A percentile compares a stretch with the other conserved stretches of the same genome.
These are phyloP conservation scores for Miamiensis avidus DNA, from an alignment of 169 alveolate genomes.

Conservation along the genomic window DNA sequence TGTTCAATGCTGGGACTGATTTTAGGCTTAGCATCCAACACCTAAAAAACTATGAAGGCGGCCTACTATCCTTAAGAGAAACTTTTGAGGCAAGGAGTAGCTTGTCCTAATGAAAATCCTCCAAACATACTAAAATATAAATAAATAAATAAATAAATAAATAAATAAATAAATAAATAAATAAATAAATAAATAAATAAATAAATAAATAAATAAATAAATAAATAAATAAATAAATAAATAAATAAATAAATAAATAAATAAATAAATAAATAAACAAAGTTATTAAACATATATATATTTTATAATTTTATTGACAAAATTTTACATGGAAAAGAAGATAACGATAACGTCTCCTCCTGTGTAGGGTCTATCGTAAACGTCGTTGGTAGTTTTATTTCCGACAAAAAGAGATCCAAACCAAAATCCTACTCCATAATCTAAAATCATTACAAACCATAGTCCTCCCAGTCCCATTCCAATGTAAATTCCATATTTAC, in stretches of 20 bases:
- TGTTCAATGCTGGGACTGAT: conserved; percentile 12
- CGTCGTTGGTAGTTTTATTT: neutral
- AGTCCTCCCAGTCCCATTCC: conserved; percentile 36
- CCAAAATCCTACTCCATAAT: conserved; percentile 44
- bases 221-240: too few relatives aligned
- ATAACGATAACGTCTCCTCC: conserved; percentile 45
- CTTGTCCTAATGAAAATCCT: conserved; percentile 45
- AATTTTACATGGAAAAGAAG: conserved; percentile 39
- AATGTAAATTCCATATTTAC: conserved; percentile 19
- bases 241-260: too few relatives aligned
- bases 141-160: too few relatives aligned
- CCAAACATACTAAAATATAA: conserved; percentile 10
- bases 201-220: too few relatives aligned
- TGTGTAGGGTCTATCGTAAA: conserved; percentile 27
- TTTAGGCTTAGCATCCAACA: conserved; percentile 34
- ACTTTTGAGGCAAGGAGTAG: conserved; percentile 40
- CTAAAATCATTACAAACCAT: conserved; percentile 28
- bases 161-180: too few relatives aligned
- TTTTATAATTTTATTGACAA: too few relatives aligned
- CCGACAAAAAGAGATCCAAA: conserved; percentile 40
- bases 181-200: too few relatives aligned
- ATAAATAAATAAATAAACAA: too few relatives aligned
- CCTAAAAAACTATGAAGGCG: conserved; percentile 37
- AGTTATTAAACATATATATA: too few relatives aligned
- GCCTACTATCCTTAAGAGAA: conserved; percentile 36